Evolutionary conservation across 108 stramenopile species (phyloP).

Genomic region (Mayamaea pseudoterrestris): DNA sequence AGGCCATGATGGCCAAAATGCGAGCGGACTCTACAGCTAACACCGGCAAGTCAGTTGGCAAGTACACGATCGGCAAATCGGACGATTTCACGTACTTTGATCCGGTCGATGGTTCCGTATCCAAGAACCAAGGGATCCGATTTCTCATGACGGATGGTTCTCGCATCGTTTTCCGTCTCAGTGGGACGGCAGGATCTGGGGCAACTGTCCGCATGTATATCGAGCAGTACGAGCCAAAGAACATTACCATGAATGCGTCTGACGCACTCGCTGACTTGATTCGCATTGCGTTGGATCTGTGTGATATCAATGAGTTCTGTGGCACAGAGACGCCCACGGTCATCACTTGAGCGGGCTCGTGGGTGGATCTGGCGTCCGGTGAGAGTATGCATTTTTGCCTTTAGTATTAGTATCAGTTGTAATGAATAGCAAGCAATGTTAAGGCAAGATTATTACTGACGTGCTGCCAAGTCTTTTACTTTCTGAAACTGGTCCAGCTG

Average conservation of each 20-base stretch:
- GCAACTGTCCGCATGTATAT: conserved; percentile 99
- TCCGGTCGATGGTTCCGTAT: conserved; percentile 92
- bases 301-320: conserved; percentile 79
- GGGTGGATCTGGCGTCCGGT: no score
- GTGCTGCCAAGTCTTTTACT: no score
- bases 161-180: conserved; percentile 95
- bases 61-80: conserved; percentile 76
- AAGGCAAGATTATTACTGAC: no score
- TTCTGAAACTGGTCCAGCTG: conserved; percentile 1
- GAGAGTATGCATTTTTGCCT: no score
- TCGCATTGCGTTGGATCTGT: conserved; percentile 79
- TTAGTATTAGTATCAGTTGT: no score
- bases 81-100: conserved; percentile 97
- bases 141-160: conserved; percentile 93
- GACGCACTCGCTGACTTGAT: conserved; percentile 80
- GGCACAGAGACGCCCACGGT: conserved; percentile 95
- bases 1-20: conserved; percentile 93
- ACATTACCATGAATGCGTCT: conserved; percentile 60
- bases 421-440: no score
- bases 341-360: conserved; percentile 92
- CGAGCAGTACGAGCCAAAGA: conserved; percentile 92
- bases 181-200: conserved; percentile 96
- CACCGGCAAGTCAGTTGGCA: conserved; percentile 61
- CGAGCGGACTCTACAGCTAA: conserved; percentile 48
- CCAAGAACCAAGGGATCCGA: conserved; percentile 88